Percentiles rank a stretch among this genome's conserved stretches.
phyloP scores from a whole-genome alignment of 164 flowering plant genomes.

The Magnolia officinalis region DNA sequence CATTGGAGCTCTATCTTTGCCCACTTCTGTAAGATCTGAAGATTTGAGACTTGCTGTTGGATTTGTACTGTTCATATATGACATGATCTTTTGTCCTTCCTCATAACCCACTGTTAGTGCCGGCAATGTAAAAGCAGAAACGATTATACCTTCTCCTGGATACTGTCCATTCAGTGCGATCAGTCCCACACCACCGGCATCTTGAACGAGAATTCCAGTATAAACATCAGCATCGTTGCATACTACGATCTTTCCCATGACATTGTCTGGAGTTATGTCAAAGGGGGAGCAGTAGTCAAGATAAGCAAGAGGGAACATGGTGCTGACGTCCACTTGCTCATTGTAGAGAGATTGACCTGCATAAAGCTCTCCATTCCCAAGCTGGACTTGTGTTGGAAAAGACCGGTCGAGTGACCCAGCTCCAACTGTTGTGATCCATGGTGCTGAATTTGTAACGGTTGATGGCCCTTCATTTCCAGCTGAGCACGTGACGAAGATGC shows the following conservation, averaged over 20 bases:
- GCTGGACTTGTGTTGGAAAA: not conserved
- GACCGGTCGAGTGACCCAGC: slow-evolving; percentile 10
- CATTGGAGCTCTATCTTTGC: not conserved
- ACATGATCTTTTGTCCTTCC: not conserved
- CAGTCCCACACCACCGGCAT: slow-evolving; percentile 13
- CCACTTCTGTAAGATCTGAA: not conserved
- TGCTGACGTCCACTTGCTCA: not conserved
- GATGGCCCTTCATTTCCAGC: slow-evolving; percentile 10
- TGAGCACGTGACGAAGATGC: slow-evolving; percentile 10
- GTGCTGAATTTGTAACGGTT: not conserved
- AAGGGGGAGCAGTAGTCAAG: not conserved
- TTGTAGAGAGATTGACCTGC: slow-evolving; percentile 3
- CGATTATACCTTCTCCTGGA: not conserved
- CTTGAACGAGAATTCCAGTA: not conserved
- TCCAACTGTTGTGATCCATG: slow-evolving; percentile 13
- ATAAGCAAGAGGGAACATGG: not conserved
- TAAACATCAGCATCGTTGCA: not conserved
- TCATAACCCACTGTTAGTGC: not conserved
- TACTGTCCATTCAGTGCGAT: not conserved
- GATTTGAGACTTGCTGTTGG: slow-evolving; percentile 3
- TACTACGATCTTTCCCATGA: slow-evolving; percentile 11
- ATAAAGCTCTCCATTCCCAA: slow-evolving; percentile 5
- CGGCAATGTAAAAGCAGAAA: not conserved
- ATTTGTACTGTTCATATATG: not conserved
- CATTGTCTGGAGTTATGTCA: slow-evolving; percentile 3